Evolutionary conservation across 164 flowering plant species (phyloP).

Genomic region (Liquidambar formosana): DNA sequence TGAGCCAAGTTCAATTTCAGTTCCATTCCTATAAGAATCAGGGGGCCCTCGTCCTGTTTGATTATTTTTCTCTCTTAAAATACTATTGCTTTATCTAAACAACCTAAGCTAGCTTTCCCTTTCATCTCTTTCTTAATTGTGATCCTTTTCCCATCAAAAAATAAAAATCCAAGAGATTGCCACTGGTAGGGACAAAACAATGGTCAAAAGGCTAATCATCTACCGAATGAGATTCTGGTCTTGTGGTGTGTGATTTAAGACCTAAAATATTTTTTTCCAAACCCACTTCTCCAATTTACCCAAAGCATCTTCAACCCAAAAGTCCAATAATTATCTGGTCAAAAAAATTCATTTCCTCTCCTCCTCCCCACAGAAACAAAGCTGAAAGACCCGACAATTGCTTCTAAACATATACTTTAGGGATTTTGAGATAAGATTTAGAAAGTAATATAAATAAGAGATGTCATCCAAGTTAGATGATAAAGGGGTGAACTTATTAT

Average conservation of each 20-base stretch:
- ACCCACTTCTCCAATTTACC: neutral
- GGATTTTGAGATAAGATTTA: too few species aligned
- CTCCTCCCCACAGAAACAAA: neutral
- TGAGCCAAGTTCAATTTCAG: neutral
- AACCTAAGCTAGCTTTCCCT: conserved; percentile 6
- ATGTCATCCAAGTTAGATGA: too few species aligned
- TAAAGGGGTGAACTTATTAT: too few species aligned
- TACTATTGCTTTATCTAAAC: conserved; percentile 4
- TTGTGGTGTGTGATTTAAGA: conserved; percentile 2
- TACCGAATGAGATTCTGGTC: conserved; percentile 13
- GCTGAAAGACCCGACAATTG: neutral
- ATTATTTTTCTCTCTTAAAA: conserved; percentile 1
- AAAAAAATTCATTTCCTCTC: neutral
- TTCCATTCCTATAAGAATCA: conserved; percentile 8
- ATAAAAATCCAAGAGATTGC: neutral
- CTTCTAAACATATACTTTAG: conserved; percentile 1
- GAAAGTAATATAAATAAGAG: too few species aligned
- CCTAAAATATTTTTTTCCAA: conserved; percentile 9
- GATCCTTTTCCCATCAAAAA: neutral
- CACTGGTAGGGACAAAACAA: conserved; percentile 10
- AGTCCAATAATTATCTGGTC: neutral
- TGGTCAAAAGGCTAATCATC: conserved; percentile 19
- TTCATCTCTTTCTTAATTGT: neutral
- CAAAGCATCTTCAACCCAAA: neutral
- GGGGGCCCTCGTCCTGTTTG: conserved; percentile 10